Evolutionary conservation across 768 basidiomycete species (phyloP), one percentile per base, ranked within the genome.

Genomic region (Collybiopsis confluens): DNA sequence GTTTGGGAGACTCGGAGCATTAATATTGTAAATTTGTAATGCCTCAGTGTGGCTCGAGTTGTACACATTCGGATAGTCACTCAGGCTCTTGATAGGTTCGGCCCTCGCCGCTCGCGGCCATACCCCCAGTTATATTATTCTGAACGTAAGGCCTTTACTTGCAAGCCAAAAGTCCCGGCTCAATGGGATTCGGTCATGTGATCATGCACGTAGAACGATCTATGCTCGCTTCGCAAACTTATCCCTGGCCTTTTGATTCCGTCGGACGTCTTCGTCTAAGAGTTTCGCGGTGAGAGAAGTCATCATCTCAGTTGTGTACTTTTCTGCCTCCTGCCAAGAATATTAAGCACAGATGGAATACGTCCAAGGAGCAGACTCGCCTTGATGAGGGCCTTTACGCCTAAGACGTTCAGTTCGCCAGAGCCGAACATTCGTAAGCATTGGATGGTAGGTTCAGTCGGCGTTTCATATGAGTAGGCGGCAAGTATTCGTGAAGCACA

Each of bases 371-470:
- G 10, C n/a, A 41, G 24, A 23, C 73, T 6, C 56, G 90, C 91
- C 69, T 79, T 69, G 35, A 90, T 58, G 1, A 88, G 72, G 0
- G 69, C 69, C 54, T 73, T 75, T 13, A 90, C 58, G 45, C 80
- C 73, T 2, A 63, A 45, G 5, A 76, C 60, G 5, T 74, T 71
- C 26, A 87, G 64, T 51, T 88, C 83, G 2, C 83, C 84, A 2
- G 77, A 65, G 0, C 90, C 91, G 4, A 87, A 61, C 38, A 85
- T 66, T 6, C 83, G 79, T 65, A 88, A 82, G 0, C 79, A 81
- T 58, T 88, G 87, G 3, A 92, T 59, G 16, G 63, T 66, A 1
- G 81, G 65, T 26, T 68, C 54, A 7, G 66, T 54, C 2, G 64
- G 38, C 0, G 64, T 20, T 0, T 74, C 69, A 54, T 89, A 90